A percentile compares a stretch with the other conserved stretches of the same genome.
These are phyloP conservation scores for Cafeteria roenbergensis DNA, from an alignment of 108 stramenopile species.

Conservation along the genomic window DNA sequence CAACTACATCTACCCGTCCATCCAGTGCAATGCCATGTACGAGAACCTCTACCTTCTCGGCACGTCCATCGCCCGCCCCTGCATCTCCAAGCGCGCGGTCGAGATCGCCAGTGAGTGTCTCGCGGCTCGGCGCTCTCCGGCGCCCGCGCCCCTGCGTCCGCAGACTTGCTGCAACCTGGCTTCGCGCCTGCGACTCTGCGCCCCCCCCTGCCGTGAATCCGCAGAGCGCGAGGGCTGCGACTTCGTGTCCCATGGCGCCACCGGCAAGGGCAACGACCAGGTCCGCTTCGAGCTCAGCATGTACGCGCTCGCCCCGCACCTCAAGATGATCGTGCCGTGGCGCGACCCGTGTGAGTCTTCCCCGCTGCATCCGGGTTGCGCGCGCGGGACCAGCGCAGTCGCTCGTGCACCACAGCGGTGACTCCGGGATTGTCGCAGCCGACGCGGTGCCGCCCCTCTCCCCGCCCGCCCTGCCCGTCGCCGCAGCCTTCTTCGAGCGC, in stretches of 20 bases:
- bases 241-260: slow-evolving; percentile 89
- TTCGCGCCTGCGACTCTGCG: no score
- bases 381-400: neutral
- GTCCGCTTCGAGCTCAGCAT: slow-evolving; percentile 98
- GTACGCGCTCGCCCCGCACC: slow-evolving; percentile 80
- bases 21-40: slow-evolving; percentile 88
- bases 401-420: neutral
- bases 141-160: no score
- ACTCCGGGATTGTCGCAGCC: neutral
- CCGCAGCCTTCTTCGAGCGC: slow-evolving; percentile 30
- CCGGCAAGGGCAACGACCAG: slow-evolving; percentile 99
- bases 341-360: slow-evolving; percentile 82
- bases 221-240: slow-evolving; percentile 60
- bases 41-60: slow-evolving; percentile 78
- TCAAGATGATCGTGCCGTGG: slow-evolving; percentile 92
- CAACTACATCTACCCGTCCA: slow-evolving; percentile 79
- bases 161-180: no score
- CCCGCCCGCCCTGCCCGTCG: neutral
- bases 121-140: no score
- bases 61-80: slow-evolving; percentile 89
- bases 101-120: slow-evolving; percentile 76
- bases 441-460: neutral
- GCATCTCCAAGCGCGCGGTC: slow-evolving; percentile 95
- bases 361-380: slow-evolving; percentile 73
- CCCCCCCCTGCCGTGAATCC: no score